Base-by-base conservation (phyloP, 768 basidiomycete genomes). In the Imleria badia region DNA sequence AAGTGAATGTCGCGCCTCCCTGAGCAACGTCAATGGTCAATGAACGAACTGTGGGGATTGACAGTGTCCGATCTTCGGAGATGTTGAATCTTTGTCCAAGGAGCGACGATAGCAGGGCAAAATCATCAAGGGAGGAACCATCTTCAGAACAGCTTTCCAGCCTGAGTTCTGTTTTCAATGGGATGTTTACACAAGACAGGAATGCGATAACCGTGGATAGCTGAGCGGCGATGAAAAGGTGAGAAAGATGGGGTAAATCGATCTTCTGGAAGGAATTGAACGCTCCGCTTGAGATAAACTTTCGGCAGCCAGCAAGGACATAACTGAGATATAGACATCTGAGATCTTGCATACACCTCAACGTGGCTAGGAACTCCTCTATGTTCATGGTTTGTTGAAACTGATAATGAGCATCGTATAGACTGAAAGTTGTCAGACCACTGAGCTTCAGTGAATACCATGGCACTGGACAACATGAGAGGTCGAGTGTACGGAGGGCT, bases 321-420 rank as follows among this genome's bases (percentile, higher is more conserved):
- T 68, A 46, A n/a, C 69, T 61, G 19, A 79, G 62, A 40, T 66
- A 61, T 3, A 78, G 66, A 15, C 62, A 52, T 45, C 65, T 66
- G 3, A 78, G 63, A 30, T 54, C 22, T 10, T 70, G 72, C 72
- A 74, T 74, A 36, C 63, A 53, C 15, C 60, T 48, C 5, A 79
- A 66, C 7, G 66, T 62, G n/a, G 64, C 49, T 8, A 74, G 48
- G 17, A 80, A 58, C 39, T 72, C 67, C 10, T 53, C 49, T 20
- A 64, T 61, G 9, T 66, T 58, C n/a, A n/a, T n/a, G n/a, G n/a
- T n/a, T 3, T 71, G 73, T 19, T 65, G 65, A 19, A 60, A 49
- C 12, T 48, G 35, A 3, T 6, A 12, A 20, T 67, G 49, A 3
- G 71, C 45, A 35, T 64, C 23, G 17, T 63, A 52, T 2, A 80